Base-by-base conservation (phyloP, 164 flowering plant species). In the Warburgia ugandensis region DNA sequence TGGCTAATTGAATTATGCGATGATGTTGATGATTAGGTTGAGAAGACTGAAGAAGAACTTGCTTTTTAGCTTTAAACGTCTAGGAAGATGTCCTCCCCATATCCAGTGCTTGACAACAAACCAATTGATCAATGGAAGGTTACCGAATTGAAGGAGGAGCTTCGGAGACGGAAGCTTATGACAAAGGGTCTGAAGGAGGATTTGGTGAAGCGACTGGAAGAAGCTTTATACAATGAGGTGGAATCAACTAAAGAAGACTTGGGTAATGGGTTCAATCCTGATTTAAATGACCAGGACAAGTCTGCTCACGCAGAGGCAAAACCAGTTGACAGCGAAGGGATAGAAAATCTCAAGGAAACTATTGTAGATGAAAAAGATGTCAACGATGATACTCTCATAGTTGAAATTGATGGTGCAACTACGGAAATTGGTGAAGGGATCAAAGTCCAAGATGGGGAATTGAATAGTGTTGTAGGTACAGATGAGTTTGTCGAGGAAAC, bases 51-150 rank as follows among this genome's bases (percentile, higher is more conserved):
- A 63, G 66, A 55, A 36, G 40, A 44, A 57, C 32, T 67, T 59
- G 57, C 33, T 48, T 53, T 7, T 19, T 23, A 35, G 14, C 10
- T 31, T 29, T 31, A 12, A 49, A 6, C 10, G 5, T 27, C 30
- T 5, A 22, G 30, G 42, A 73, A 51, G 59, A 76, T 75, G 79
- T 76, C 87, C 1, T 68, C 84, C 0, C 59, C 59, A 11, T 84
- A 90, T 69, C 79, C 76, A 20, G 50, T 77, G 50, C 81, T 90
- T 21, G 79, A 70, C 12, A 69, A 76, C 61, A 63, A 74, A 47
- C 76, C 95, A 30, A 76, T 90, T 67, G 86, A 90, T 63, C 87
- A 86, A 44, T 84, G 90, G 97, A 90, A 70, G 69, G 97, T 90
- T 21, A 74, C 86, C 14, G 97, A 86, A 69, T 64, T 90, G 55